Conservation (phyloP, 208 protist species). For the Leishmania martiniquensis region DNA sequence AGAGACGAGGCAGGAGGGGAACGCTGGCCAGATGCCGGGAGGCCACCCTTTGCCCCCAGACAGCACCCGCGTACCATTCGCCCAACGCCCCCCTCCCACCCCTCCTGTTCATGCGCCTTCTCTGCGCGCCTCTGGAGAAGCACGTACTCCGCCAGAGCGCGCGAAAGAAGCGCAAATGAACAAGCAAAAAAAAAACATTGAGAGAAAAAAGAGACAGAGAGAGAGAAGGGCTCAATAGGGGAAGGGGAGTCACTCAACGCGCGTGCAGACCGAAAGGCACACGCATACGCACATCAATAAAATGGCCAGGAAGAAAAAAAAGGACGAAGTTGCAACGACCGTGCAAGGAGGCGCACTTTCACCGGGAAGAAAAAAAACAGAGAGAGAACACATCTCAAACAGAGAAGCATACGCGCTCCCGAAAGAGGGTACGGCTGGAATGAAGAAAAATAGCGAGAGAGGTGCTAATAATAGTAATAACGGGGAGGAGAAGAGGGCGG, state of each 20-base stretch:
- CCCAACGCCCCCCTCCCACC: neutral
- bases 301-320: neutral
- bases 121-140: neutral
- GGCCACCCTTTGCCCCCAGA: neutral
- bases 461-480: too few relatives aligned
- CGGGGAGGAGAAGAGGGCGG: too few relatives aligned
- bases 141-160: neutral
- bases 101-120: too few relatives aligned
- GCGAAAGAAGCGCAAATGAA: neutral
- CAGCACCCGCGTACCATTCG: neutral
- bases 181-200: neutral
- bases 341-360: too few relatives aligned
- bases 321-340: neutral
- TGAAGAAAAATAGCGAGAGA: too few relatives aligned
- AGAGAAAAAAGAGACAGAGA: neutral
- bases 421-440: too few relatives aligned
- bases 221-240: neutral
- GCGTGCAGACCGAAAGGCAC: too few relatives aligned
- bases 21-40: neutral
- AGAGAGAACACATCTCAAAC: too few relatives aligned
- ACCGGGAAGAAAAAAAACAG: too few relatives aligned
- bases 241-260: too few relatives aligned
- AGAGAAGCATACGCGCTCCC: too few relatives aligned
- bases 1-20: too few relatives aligned
- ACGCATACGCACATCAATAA: neutral